Evolutionary conservation across 306 rosid species (phyloP).

Genomic region (Vigna mungo): DNA sequence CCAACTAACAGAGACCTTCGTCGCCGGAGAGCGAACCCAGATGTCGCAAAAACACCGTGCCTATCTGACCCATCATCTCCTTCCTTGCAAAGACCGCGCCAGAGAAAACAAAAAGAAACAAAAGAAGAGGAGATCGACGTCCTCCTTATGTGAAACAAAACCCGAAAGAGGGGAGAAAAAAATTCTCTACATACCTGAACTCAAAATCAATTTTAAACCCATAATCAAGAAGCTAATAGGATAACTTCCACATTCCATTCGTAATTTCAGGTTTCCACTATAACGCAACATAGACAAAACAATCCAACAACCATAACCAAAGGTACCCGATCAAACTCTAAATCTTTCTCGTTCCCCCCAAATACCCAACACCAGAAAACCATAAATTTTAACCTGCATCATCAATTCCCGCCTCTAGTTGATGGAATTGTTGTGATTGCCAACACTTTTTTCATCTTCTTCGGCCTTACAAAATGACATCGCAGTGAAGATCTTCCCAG

Average conservation of each 20-base stretch:
- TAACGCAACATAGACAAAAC: constrained; percentile 13
- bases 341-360: not conserved
- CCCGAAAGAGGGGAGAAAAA: too few species aligned
- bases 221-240: not conserved
- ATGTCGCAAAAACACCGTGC: too few species aligned
- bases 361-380: constrained; percentile 1
- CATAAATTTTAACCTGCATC: constrained; percentile 60
- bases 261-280: not conserved
- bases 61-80: too few species aligned
- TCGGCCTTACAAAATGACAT: constrained; percentile 77
- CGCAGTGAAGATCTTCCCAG: constrained; percentile 79
- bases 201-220: too few species aligned
- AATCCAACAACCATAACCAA: constrained; percentile 16
- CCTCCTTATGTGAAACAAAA: too few species aligned
- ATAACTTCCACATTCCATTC: not conserved
- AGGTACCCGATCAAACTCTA: not conserved
- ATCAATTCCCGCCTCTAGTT: constrained; percentile 70
- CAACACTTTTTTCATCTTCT: constrained; percentile 30
- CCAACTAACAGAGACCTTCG: too few species aligned
- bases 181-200: too few species aligned
- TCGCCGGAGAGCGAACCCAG: too few species aligned
- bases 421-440: constrained; percentile 56
- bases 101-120: too few species aligned
- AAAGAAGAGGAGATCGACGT: too few species aligned
- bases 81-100: too few species aligned